These are phyloP conservation scores for Filosporella fistucella DNA, from an alignment of 495 filamentous ascomycete species.

Conservation along the genomic window DNA sequence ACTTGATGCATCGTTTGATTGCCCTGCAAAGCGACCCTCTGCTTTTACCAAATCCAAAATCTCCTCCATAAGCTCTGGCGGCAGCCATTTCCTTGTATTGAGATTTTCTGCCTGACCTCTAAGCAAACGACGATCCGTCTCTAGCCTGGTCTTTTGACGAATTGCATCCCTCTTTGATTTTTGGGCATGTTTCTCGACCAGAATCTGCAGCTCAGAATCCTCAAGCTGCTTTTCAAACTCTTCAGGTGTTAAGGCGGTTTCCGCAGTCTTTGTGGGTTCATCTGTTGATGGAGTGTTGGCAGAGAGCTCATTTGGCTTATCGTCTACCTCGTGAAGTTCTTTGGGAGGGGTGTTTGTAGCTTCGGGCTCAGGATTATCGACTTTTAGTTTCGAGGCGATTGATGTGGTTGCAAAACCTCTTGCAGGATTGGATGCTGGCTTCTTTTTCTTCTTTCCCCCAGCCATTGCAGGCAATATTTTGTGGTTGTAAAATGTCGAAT, in stretches of 20 bases:
- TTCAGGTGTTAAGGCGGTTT: conserved; percentile 62
- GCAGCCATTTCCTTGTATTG: conserved; percentile 71
- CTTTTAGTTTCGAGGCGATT: conserved; percentile 67
- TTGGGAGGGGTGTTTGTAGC: conserved; percentile 16
- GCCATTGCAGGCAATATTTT: conserved; percentile 48
- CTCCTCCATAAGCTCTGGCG: conserved; percentile 70
- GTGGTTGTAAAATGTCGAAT: conserved; percentile 3
- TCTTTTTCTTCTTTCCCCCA: conserved; percentile 85
- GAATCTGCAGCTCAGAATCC: conserved; percentile 71
- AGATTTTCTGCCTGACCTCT: conserved; percentile 67
- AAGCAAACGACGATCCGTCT: conserved; percentile 74
- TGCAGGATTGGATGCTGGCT: conserved; percentile 75
- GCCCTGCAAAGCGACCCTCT: conserved; percentile 43
- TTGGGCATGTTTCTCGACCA: conserved; percentile 74
- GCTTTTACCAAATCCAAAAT: conserved; percentile 58
- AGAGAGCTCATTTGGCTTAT: conserved; percentile 4
- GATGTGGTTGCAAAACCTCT: conserved; percentile 92
- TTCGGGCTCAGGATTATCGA: conserved; percentile 46
- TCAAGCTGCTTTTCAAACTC: conserved; percentile 82
- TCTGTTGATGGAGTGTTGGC: conserved; percentile 21
- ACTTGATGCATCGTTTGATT: conserved; percentile 34
- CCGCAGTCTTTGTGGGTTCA: conserved; percentile 31
- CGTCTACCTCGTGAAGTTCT: neutral
- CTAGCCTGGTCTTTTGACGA: conserved; percentile 65
- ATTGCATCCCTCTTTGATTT: conserved; percentile 63